A percentile compares a stretch with the other conserved stretches of the same genome.
Conservation (phyloP, 2,329 filamentous ascomycete genomes). For the Botrytis cinerea region DNA sequence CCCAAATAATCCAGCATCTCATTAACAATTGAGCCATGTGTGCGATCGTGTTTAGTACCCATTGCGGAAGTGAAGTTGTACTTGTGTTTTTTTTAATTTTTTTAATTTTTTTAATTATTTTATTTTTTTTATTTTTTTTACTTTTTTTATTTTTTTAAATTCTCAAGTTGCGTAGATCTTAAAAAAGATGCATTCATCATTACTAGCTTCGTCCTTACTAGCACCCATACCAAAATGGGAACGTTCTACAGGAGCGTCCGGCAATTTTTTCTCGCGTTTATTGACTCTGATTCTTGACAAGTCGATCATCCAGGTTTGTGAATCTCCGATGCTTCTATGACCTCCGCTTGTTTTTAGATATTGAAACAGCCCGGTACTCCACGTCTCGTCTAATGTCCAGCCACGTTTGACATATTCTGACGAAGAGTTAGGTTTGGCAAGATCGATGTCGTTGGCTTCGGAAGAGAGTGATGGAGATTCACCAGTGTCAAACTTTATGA, state of each 20-base stretch:
- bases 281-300: not conserved
- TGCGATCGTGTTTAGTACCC: too few relatives aligned
- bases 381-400: not conserved
- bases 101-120: too few relatives aligned
- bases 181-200: not conserved
- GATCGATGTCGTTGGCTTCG: not conserved
- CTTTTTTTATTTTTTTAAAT: too few relatives aligned
- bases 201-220: too few relatives aligned
- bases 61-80: not conserved
- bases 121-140: too few relatives aligned
- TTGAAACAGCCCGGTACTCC: not conserved
- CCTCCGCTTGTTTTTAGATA: not conserved
- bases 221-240: not conserved
- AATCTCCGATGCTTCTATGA: not conserved
- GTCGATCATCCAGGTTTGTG: not conserved
- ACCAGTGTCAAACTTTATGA: too few relatives aligned
- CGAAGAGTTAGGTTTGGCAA: not conserved
- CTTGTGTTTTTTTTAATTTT: not conserved
- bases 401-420: not conserved
- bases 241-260: not conserved
- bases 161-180: not conserved
- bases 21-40: too few relatives aligned
- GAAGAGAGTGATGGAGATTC: not conserved
- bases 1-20: not conserved
- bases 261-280: not conserved